Evolutionary conservation across 305 asterid species (phyloP).

Genomic region (Lippia alba): DNA sequence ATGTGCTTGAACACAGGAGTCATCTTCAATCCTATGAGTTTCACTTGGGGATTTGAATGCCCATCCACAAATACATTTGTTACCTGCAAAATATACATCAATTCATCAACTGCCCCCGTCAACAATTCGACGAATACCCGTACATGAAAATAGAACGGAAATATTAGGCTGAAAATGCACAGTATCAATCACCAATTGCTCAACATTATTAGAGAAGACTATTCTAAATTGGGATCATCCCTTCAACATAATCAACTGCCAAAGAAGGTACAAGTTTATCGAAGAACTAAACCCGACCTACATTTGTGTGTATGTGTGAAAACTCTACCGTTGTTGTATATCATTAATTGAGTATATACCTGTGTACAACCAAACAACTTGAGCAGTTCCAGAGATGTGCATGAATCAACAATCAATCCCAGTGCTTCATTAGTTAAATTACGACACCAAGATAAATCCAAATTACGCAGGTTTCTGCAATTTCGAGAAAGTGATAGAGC

Average conservation of each 20-base stretch:
- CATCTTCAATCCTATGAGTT: constrained; percentile 74
- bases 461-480: constrained; percentile 58
- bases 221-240: neutral
- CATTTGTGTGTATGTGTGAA: neutral
- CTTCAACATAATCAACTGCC: neutral
- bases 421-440: constrained; percentile 77
- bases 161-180: neutral
- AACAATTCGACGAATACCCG: neutral
- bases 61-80: constrained; percentile 71
- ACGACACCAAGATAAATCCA: constrained; percentile 95
- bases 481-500: constrained; percentile 75
- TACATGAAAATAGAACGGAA: neutral
- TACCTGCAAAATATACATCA: constrained; percentile 51
- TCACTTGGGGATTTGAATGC: constrained; percentile 72
- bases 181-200: constrained; percentile 2
- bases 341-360: constrained; percentile 46
- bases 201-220: neutral
- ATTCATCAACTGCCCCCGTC: constrained; percentile 8
- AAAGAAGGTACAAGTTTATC: no score
- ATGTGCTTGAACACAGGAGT: constrained; percentile 54
- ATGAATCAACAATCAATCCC: constrained; percentile 86
- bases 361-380: constrained; percentile 89
- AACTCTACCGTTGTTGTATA: neutral
- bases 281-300: no score
- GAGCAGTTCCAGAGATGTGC: constrained; percentile 66